Base-by-base conservation (phyloP, 805 yeast genomes). In the Hanseniaspora singularis region DNA sequence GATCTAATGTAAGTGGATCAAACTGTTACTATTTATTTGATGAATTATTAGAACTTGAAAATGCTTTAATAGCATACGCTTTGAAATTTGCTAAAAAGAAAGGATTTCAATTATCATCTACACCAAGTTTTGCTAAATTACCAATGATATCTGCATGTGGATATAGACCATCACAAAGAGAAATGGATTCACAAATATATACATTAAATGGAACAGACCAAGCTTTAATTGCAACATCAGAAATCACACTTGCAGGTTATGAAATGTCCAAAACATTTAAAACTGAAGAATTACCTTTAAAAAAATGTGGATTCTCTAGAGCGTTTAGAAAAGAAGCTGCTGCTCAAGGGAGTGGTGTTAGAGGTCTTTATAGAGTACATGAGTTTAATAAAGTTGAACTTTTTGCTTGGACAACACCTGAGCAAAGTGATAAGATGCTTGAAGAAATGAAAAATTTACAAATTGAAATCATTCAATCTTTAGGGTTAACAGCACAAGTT, bases 311-410 rank as follows among this genome's bases (percentile, higher is more conserved):
- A 0, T 70, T 86, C 1, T 81, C 94, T 46, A 70, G 96, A 52
- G 76, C 95, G 51, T 92, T 79, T 58, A 70, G 98, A 51, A 95
- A 96, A 0, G 98, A 92, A 60, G 98, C 98, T 0, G 98, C 97
- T 2, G 92, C 97, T 1, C 73, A 95, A 48, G 98, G 98, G 1
- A 76, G 75, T 53, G 96, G 86, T 53, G 86, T 96, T 0, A 77
- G 80, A 55, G 98, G 98, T 0, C 67, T 92, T 1, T 92, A 92
- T 55, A 68, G 98, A 36, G 96, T 92, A 20, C 98, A 92, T 59
- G 98, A 92, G 64, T 92, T 92, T 61, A 84, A 94, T 10, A 92
- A 92, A 61, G 95, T 92, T 1, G 98, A 92, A 60, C 64, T 92
- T 46, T 92, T 89, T 56, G 79, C 79, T 51, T 79, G 92, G 95